Evolutionary conservation across 192 early-diverging fungal genomes (phyloP), one percentile per base, ranked within the genome.

Genomic region (Funneliformis mosseae): DNA sequence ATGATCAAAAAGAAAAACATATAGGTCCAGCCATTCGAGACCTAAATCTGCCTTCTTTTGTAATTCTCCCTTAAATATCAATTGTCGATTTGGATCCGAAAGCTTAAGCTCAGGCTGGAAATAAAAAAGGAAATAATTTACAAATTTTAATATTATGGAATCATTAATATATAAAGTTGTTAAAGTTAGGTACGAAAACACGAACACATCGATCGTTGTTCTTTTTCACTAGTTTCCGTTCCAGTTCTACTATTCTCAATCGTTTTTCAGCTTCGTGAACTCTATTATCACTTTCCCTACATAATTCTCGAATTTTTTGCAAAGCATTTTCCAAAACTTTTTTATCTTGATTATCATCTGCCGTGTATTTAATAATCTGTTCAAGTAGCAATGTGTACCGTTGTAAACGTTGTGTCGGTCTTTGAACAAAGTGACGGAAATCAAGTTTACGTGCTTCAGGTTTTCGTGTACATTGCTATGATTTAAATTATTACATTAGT

Each of bases 1-100:
- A 85, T 98, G 93, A 83, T 99, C 97, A 62, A 99, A 92, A 46
- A 98, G 81, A 81, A 94, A 93, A 27, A 97, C 90, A 60, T 89
- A 85, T 39, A 97, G 81, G 45, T 92, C 92, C 5, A 60, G 12
- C 68, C 48, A 69, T 60, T 79, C 68, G 9, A 79, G 23, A 42
- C 48, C 39, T 11, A 23, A 28, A 12, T 75, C 74, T 0, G 64
- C 1, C 23, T 43, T 79, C 23, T 25, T 71, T 23, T 79, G 62
- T 42, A 79, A 42, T 79, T 79, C 78, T 38, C 78, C 78, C n/a
- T 79, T 71, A 21, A 71, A 71, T 48, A 79, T 8, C 16, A 79
- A 62, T 11, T 46, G 64, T 23, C 78, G 67, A 23, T 70, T 71
- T 23, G 33, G 18, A 43, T 79, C 68, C 8, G 9, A 5, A 70